Conservation (phyloP, 176 grass and related monocot genomes). For the Cenchrus fungigraminus region DNA sequence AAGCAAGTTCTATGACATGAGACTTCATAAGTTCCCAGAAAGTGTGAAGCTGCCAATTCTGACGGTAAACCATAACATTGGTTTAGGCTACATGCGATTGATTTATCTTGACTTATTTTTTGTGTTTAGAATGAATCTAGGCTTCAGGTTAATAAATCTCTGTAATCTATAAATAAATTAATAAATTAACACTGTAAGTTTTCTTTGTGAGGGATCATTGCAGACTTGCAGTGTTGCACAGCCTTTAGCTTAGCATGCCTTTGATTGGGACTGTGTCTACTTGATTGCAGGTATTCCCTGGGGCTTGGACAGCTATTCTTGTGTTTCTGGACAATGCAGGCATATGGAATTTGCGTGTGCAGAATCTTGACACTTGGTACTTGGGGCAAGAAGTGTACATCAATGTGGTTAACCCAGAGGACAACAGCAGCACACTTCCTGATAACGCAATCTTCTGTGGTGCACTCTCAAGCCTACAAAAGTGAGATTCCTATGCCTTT, state of each 20-base stretch:
- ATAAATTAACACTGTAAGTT: background rate
- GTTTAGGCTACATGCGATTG: background rate
- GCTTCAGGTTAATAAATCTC: background rate
- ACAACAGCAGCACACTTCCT: constrained; percentile 57
- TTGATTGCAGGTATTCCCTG: constrained; percentile 80
- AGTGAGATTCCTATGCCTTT: constrained; percentile 53
- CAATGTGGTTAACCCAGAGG: constrained; percentile 84
- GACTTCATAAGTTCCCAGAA: background rate
- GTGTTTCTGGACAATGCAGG: constrained; percentile 95
- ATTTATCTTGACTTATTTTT: background rate
- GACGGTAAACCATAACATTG: background rate
- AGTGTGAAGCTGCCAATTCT: background rate
- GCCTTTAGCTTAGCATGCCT: background rate
- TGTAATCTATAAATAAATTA: background rate
- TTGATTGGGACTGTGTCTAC: background rate
- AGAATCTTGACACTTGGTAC: constrained; percentile 93
- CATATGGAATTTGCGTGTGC: constrained; percentile 85
- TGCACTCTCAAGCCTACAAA: constrained; percentile 80
- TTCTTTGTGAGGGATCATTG: background rate
- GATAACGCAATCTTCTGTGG: constrained; percentile 92
- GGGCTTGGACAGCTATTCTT: constrained; percentile 89
- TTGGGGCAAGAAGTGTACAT: constrained; percentile 92
- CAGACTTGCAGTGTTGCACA: background rate
- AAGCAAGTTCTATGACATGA: background rate
- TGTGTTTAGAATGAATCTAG: background rate